Base-by-base conservation (phyloP, 2,329 filamentous ascomycete genomes). In the Tolypocladium pustulatum region DNA sequence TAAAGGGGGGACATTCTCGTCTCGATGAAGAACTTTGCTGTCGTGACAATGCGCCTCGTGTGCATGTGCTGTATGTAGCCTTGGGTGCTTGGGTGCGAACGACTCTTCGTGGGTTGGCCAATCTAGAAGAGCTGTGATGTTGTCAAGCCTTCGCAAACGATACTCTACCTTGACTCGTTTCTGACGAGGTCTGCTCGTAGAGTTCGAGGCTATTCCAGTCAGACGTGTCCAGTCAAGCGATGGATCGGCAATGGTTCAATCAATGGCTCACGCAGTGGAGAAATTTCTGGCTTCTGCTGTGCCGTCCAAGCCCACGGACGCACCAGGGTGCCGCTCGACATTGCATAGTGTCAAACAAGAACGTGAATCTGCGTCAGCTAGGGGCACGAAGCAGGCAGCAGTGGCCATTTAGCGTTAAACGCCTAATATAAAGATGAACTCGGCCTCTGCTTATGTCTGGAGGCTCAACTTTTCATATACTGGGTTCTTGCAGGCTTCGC, bases 1-100 rank as follows among this genome's bases (percentile, higher is more conserved):
- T 82, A 77, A 79, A 82, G 78, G 75, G 80, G 81, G 81, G 76
- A 82, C 75, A 84, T 79, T 34, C 27, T 54, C 38, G 15, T 54
- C 40, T 43, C 9, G 37, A 51, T 57, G 56, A 41, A 51, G 32
- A 52, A 34, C 8, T 10, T 34, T 22, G 2, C 4, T 53, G 49
- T 53, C 49, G 49, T 34, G 49, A 22, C 30, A 6, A 13, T 10
- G 27, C 46, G 27, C 46, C 46, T 51, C 25, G 27, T 10, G 25
- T 32, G 43, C 43, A 22, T 17, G 30, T 36, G 49, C n/a, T n/a
- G n/a, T n/a, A n/a, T n/a, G n/a, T n/a, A n/a, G n/a, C n/a, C n/a
- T n/a, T n/a, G n/a, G n/a, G n/a, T n/a, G 10, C 37, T 20, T 54
- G 3, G 52, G 9, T n/a, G 22, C 2, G 27, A 9, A 9, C 3